Evolutionary conservation across 1,284 basidiomycete species (phyloP), one percentile per base, ranked within the genome.

Genomic region (Phellopilus nigrolimitatus): DNA sequence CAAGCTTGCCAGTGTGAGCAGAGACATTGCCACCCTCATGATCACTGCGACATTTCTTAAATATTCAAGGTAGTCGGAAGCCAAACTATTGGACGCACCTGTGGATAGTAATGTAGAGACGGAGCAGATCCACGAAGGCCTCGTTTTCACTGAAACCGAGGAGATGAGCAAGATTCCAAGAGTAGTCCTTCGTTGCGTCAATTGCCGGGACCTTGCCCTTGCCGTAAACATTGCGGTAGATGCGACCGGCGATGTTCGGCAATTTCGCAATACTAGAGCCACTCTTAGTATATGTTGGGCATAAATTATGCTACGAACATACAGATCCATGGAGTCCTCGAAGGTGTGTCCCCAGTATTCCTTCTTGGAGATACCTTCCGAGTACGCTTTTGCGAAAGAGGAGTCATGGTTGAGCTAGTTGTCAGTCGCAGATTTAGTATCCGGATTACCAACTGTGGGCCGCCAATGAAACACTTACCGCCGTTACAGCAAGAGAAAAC

Each of bases 11-110:
- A 50, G 91, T 90, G 75, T 94, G 91, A n/a, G 91, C 91, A 53
- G 95, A 98, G 58, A 99, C 95, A 66, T 98, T 98, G 49, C 95
- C 95, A 68, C 95, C 95, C 72, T 98, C 95, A 73, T 98, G 95
- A 70, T 98, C 95, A 66, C 90, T 90, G 45, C 48, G 33, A 47
- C 46, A 41, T 41, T 30, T 37, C 15, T 15, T 12, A 9, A 13
- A 8, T 21, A 36, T 24, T 49, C 21, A 30, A 9, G n/a, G n/a
- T 38, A 52, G 55, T 21, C n/a, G 13, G 15, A 8, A 39, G 6
- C 4, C 24, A 3, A 17, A 24, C 38, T 13, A 47, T 21, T 40
- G 8, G 9, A 55, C 58, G 36, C 42, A 80, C 80, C 81, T 88
- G 81, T 99, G 95, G 65, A 99, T 95, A 64, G 94, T 95, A 71